Evolutionary conservation across 108 stramenopile genomes (phyloP), one percentile per base, ranked within the genome.

Genomic region (Skeletonema marinoi): DNA sequence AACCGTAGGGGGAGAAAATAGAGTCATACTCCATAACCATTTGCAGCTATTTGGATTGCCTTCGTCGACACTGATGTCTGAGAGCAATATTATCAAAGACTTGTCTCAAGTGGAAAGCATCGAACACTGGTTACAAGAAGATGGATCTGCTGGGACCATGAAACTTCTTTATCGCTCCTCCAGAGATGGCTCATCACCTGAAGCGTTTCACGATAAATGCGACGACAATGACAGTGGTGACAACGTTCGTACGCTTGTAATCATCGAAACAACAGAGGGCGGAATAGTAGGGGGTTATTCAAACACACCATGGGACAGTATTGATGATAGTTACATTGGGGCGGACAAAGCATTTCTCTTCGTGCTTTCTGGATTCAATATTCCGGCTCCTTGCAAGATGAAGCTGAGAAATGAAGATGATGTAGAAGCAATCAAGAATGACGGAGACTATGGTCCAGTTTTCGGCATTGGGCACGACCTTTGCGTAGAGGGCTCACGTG

Each of bases 341-440:
- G 65, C 74, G 11, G 56, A 60, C 65, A 75, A 75, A 35, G 74
- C 74, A 41, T 75, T 75, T 13, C 50, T 75, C 25, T 75, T 75
- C 3, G 74, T 12, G 2, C 16, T 75, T 8, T 51, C 65, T 29
- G 74, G 65, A 39, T 39, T 25, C 4, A 51, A 32, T 32, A 56
- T 41, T 35, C 3, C 32, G 1, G 46, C 59, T 31, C 72, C 61
- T 19, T 56, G 68, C 46, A 72, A 72, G 56, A 62, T 61, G 61
- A 72, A 41, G 39, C 29, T 62, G 63, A 65, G 36, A 35, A 17
- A 60, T 50, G 6, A 16, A 25, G 46, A 62, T 35, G 46, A 67
- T 31, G 10, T 4, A 5, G 4, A 59, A 2, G 65, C 67, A 61
- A 68, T 68, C 4, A 36, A 4, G 6, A 7, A 50, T 19, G 1